A percentile compares a stretch with the other conserved stretches of the same genome.
phyloP scores from a whole-genome alignment of 1,284 basidiomycete genomes.

The Ustilago vetiveriae region DNA sequence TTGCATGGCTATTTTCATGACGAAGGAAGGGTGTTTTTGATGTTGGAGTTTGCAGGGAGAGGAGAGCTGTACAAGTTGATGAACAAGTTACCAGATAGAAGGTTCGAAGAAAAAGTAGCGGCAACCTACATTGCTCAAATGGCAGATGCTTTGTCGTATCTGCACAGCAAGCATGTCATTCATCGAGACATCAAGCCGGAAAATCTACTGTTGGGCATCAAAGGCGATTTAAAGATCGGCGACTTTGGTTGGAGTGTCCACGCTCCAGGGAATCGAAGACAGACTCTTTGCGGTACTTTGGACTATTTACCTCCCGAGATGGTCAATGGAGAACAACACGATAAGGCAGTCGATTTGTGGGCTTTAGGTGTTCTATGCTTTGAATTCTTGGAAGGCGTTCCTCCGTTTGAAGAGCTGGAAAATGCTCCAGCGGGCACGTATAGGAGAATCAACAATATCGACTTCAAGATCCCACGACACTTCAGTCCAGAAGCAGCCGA shows the following conservation, averaged over 20 bases:
- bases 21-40: constrained; percentile 95
- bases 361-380: constrained; percentile 94
- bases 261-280: constrained; percentile 87
- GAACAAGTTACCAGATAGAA: constrained; percentile 75
- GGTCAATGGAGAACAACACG: constrained; percentile 89
- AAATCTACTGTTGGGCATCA: constrained; percentile 91
- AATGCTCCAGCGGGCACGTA: constrained; percentile 72
- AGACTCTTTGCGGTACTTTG: constrained; percentile 91
- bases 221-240: constrained; percentile 96
- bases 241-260: constrained; percentile 99
- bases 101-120: constrained; percentile 86
- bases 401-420: constrained; percentile 84
- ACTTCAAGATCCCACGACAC: constrained; percentile 57
- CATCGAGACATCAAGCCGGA: constrained; percentile 99
- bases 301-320: constrained; percentile 99
- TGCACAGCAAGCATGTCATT: constrained; percentile 96
- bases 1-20: constrained; percentile 98
- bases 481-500: constrained; percentile 55
- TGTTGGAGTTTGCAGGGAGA: constrained; percentile 94
- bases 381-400: constrained; percentile 90
- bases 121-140: constrained; percentile 93
- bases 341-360: constrained; percentile 93
- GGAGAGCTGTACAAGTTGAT: constrained; percentile 97
- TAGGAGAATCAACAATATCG: constrained; percentile 55
- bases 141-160: constrained; percentile 92